A percentile compares a stretch with the other conserved stretches of the same genome.
Evolutionary conservation across 805 yeast genomes (phyloP).

Genomic region (Candida tallmaniae): DNA sequence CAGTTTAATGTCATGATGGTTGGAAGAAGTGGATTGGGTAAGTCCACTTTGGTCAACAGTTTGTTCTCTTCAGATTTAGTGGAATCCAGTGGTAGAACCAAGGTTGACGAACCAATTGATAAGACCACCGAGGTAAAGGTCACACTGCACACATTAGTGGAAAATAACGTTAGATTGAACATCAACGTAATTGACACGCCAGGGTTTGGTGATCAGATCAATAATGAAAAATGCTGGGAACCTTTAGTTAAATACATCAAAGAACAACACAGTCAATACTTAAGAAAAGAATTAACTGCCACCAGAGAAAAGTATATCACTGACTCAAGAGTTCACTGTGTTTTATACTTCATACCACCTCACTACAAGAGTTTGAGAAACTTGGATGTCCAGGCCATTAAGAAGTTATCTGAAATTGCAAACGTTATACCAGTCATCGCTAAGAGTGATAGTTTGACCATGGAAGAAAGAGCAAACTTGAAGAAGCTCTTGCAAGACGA

Average conservation of each 20-base stretch:
- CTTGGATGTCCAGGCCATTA: constrained; percentile 77
- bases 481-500: constrained; percentile 76
- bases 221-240: constrained; percentile 95
- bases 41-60: constrained; percentile 87
- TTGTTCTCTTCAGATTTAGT: constrained; percentile 80
- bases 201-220: constrained; percentile 95
- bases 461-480: constrained; percentile 75
- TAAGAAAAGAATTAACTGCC: constrained; percentile 92
- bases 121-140: constrained; percentile 84
- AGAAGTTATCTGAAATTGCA: constrained; percentile 80
- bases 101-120: constrained; percentile 66
- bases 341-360: constrained; percentile 87
- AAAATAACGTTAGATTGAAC: constrained; percentile 82
- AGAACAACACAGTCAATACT: constrained; percentile 88
- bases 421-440: constrained; percentile 96
- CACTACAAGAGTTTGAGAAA: constrained; percentile 80
- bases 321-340: constrained; percentile 92
- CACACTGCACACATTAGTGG: constrained; percentile 64
- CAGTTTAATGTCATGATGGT: constrained; percentile 93
- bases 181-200: constrained; percentile 94
- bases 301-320: constrained; percentile 77
- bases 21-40: constrained; percentile 88
- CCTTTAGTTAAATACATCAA: constrained; percentile 91
- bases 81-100: constrained; percentile 66
- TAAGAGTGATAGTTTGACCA: constrained; percentile 84